A percentile compares a stretch with the other conserved stretches of the same genome.
Conservation (phyloP, 495 filamentous ascomycete genomes). For the Cenococcum geophilum region DNA sequence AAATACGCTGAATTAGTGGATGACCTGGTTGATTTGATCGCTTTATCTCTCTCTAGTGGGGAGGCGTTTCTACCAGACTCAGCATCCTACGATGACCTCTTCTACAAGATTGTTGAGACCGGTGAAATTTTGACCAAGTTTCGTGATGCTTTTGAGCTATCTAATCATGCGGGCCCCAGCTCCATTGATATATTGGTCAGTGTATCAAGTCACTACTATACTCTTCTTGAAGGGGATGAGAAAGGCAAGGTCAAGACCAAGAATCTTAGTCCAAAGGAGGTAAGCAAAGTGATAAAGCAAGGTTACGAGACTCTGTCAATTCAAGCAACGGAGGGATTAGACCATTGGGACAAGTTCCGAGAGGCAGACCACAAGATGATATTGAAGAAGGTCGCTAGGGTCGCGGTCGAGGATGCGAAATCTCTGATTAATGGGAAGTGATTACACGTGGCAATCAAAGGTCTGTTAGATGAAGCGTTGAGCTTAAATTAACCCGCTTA, state of each 20-base stretch:
- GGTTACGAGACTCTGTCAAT: constrained; percentile 92
- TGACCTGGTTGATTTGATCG: constrained; percentile 74
- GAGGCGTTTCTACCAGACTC: constrained; percentile 91
- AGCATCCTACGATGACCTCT: constrained; percentile 86
- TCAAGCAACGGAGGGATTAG: constrained; percentile 73
- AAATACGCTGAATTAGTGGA: constrained; percentile 58
- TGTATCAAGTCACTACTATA: constrained; percentile 81
- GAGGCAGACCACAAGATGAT: constrained; percentile 63
- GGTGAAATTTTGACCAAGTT: constrained; percentile 81
- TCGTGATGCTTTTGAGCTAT: constrained; percentile 62
- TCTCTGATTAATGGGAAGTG: constrained; percentile 31
- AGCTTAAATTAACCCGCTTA: too few relatives aligned
- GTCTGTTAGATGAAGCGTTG: too few relatives aligned
- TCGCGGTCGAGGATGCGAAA: constrained; percentile 64
- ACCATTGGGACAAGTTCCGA: constrained; percentile 66
- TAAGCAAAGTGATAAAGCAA: constrained; percentile 86
- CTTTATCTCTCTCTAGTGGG: constrained; percentile 76
- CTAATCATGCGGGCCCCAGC: constrained; percentile 46
- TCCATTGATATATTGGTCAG: constrained; percentile 78
- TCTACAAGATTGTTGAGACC: constrained; percentile 95
- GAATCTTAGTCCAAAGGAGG: constrained; percentile 71
- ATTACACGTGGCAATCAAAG: not conserved
- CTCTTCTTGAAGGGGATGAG: constrained; percentile 64
- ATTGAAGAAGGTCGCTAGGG: constrained; percentile 78
- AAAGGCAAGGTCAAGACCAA: constrained; percentile 45